phyloP scores from a whole-genome alignment of 768 basidiomycete genomes.

The Lactifluus piperatus region DNA sequence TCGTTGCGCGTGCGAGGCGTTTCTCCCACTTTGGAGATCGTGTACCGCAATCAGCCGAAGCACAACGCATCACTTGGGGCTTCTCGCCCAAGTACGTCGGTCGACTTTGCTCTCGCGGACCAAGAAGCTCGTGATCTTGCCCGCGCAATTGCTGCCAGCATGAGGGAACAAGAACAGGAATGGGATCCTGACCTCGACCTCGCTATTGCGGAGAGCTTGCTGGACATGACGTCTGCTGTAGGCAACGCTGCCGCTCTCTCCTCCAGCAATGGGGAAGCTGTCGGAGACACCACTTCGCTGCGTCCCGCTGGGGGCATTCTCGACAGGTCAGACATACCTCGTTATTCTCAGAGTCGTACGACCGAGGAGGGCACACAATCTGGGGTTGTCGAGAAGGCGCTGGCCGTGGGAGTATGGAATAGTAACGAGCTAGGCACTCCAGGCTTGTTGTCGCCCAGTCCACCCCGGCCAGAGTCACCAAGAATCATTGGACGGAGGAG shows the following conservation, averaged over 20 bases:
- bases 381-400: background rate
- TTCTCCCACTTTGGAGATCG: constrained; percentile 36
- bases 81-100: background rate
- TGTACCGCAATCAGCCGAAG: constrained; percentile 36
- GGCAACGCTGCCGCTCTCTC: background rate
- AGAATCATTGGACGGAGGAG: constrained; percentile 57
- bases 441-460: background rate
- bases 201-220: constrained; percentile 22
- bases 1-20: constrained; percentile 28
- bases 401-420: background rate
- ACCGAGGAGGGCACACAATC: constrained; percentile 9
- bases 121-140: constrained; percentile 38
- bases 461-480: constrained; percentile 6
- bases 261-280: background rate
- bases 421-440: background rate
- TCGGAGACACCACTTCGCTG: background rate
- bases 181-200: constrained; percentile 17
- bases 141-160: constrained; percentile 40
- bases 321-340: constrained; percentile 23
- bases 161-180: constrained; percentile 24
- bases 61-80: background rate
- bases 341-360: constrained; percentile 27
- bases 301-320: constrained; percentile 8
- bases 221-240: constrained; percentile 6
- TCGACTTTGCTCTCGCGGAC: background rate